Conservation (phyloP, 306 rosid species). For the Glycine tomentella region DNA sequence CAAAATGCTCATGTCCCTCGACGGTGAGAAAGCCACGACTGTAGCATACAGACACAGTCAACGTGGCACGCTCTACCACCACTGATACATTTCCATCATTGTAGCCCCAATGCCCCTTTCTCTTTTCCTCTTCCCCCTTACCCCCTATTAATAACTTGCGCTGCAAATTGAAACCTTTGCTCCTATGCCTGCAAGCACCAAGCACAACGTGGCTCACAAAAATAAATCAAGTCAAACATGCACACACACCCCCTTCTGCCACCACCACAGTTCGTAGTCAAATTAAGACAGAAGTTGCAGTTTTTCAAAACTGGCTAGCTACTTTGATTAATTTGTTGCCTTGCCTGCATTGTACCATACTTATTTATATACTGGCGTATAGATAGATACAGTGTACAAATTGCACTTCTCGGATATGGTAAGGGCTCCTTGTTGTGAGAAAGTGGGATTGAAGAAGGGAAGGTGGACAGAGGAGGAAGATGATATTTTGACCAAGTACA, state of each 20-base stretch:
- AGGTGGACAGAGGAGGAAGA: conserved; percentile 90
- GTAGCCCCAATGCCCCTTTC: not conserved
- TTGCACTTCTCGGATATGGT: conserved; percentile 58
- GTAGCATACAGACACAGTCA: not conserved
- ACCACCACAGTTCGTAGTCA: not conserved
- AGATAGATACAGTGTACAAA: not conserved
- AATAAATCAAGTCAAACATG: not conserved
- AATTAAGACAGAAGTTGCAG: no score
- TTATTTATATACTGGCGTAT: not conserved
- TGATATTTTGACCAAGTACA: conserved; percentile 59
- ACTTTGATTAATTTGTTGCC: not conserved
- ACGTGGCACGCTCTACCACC: conserved; percentile 72
- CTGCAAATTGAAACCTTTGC: not conserved
- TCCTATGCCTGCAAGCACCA: not conserved
- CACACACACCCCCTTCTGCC: not conserved
- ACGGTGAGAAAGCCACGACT: conserved; percentile 55
- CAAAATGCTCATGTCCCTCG: not conserved
- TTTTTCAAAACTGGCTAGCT: not conserved
- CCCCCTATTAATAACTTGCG: no score
- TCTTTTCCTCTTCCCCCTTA: not conserved
- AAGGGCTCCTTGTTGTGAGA: conserved; percentile 90
- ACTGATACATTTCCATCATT: not conserved
- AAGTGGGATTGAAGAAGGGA: conserved; percentile 83
- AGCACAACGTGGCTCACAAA: not conserved
- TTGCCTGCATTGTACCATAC: not conserved